Evolutionary conservation across 495 filamentous ascomycete species (phyloP).

Genomic region (Talaromyces thailandensis): DNA sequence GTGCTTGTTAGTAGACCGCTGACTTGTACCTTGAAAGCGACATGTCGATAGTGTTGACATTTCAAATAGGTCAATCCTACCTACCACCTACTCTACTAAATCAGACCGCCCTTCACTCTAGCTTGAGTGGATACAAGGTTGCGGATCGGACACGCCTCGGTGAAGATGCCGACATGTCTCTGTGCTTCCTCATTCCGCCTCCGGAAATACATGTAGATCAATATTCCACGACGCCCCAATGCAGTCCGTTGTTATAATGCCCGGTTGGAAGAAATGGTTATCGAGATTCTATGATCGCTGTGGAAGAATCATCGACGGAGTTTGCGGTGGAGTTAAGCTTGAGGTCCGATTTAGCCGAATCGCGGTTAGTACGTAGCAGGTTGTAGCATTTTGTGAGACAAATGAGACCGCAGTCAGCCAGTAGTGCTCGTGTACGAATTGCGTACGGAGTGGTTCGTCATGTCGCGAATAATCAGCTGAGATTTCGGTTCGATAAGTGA

Average conservation of each 20-base stretch:
- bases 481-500: neutral
- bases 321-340: constrained; percentile 3
- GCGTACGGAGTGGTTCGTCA: neutral
- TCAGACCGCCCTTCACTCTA: too few relatives aligned
- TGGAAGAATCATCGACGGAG: neutral
- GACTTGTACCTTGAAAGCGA: neutral
- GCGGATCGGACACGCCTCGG: neutral
- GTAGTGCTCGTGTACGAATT: neutral
- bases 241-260: neutral
- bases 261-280: too few relatives aligned
- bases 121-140: neutral
- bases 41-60: too few relatives aligned
- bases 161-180: neutral
- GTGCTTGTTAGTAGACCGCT: neutral
- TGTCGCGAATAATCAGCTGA: neutral
- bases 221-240: neutral
- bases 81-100: too few relatives aligned
- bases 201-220: neutral
- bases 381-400: too few relatives aligned
- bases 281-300: too few relatives aligned
- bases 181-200: neutral
- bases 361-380: neutral
- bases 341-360: neutral
- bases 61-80: neutral
- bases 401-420: too few relatives aligned